Percentiles rank a stretch among this genome's conserved stretches.
phyloP scores from a whole-genome alignment of 352 stramenopile genomes.

The Globisporangium alternatum region DNA sequence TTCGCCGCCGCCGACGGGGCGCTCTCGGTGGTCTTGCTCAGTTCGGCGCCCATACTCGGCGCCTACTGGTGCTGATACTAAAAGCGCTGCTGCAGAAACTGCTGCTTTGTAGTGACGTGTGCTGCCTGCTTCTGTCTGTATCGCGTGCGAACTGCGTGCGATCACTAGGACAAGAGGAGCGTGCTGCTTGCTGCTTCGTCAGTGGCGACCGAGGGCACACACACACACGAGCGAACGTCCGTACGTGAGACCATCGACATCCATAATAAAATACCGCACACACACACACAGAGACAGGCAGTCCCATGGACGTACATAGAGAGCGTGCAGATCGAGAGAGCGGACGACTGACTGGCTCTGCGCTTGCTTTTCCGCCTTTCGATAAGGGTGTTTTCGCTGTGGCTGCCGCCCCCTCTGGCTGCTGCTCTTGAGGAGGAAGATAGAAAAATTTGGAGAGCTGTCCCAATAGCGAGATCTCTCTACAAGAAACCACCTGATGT shows the following conservation, averaged over 20 bases:
- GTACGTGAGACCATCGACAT: not conserved
- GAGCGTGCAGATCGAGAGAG: conserved; percentile 4
- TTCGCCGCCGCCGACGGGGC: conserved; percentile 26
- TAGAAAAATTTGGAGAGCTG: conserved; percentile 8
- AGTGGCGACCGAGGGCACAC: not conserved
- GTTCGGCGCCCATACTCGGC: conserved; percentile 55
- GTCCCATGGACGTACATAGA: conserved; percentile 6
- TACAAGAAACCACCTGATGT: not conserved
- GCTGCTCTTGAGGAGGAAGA: conserved; percentile 1
- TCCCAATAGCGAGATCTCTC: not conserved
- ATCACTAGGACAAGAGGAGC: not conserved
- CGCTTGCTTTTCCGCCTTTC: not conserved
- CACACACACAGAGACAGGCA: not conserved
- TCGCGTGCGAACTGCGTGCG: not conserved
- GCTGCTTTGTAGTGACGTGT: conserved; percentile 7
- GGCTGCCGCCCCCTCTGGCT: not conserved
- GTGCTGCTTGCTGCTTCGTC: not conserved
- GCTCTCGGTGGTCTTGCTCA: conserved; percentile 43
- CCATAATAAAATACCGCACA: not conserved
- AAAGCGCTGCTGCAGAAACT: not conserved
- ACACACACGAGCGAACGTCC: not conserved
- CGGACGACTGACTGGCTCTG: conserved; percentile 7
- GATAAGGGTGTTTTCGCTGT: not conserved
- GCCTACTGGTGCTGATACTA: not conserved
- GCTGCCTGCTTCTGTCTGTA: not conserved